Percentiles rank a stretch among this genome's conserved stretches.
Conservation (phyloP, 768 basidiomycete genomes). For the Pulveroboletus sp. region DNA sequence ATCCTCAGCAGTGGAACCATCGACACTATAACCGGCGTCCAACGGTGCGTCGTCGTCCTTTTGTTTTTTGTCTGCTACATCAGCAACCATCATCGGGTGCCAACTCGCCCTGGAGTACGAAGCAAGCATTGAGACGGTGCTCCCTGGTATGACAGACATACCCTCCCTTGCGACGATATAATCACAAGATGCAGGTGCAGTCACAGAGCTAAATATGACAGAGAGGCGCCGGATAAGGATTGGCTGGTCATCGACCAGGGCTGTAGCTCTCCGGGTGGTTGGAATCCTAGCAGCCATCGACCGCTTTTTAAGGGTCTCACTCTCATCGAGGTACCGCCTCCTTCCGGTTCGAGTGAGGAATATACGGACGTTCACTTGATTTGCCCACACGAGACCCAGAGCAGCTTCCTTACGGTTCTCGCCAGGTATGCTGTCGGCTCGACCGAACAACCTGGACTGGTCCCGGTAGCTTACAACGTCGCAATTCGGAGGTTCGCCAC, state of each 20-base stretch:
- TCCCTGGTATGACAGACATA: slow-evolving; percentile 35
- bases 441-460: slow-evolving; percentile 74
- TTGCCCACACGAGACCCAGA: slow-evolving; percentile 90
- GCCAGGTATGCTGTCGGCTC: slow-evolving; percentile 53
- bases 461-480: slow-evolving; percentile 54
- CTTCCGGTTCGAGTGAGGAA: slow-evolving; percentile 77
- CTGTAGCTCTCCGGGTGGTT: not conserved
- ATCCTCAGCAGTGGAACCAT: slow-evolving; percentile 17
- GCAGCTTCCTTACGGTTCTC: slow-evolving; percentile 71
- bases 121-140: slow-evolving; percentile 7
- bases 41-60: slow-evolving; percentile 30
- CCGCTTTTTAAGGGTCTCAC: slow-evolving; percentile 27
- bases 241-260: slow-evolving; percentile 36
- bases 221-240: slow-evolving; percentile 66
- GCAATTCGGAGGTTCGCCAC: slow-evolving; percentile 11
- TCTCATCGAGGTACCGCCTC: slow-evolving; percentile 48
- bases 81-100: slow-evolving; percentile 8
- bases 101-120: slow-evolving; percentile 1
- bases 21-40: slow-evolving; percentile 33
- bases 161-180: slow-evolving; percentile 68
- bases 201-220: slow-evolving; percentile 72
- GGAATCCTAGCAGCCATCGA: slow-evolving; percentile 10
- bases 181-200: slow-evolving; percentile 57
- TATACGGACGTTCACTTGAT: slow-evolving; percentile 81
- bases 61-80: not conserved